A percentile compares a stretch with the other conserved stretches of the same genome.
phyloP scores from a whole-genome alignment of 2,329 filamentous ascomycete genomes.

The Lachnellula occidentalis region DNA sequence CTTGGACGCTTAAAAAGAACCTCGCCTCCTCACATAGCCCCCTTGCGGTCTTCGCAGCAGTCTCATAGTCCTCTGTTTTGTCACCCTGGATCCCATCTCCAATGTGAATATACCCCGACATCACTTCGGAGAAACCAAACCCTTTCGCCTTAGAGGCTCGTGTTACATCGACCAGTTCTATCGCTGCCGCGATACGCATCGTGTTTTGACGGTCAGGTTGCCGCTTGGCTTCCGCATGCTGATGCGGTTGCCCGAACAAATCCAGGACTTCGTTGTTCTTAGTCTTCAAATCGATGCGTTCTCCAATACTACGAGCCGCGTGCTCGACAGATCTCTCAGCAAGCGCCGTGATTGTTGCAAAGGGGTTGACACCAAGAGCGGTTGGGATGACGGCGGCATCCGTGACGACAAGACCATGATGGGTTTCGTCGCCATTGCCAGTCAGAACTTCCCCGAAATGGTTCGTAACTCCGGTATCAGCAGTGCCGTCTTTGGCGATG shows the following conservation, averaged over 20 bases:
- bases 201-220: conserved; percentile 15
- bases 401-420: conserved; percentile 54
- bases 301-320: conserved; percentile 38
- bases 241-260: conserved; percentile 47
- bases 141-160: conserved; percentile 37
- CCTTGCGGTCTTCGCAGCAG: conserved; percentile 46
- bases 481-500: conserved; percentile 55
- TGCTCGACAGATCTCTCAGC: conserved; percentile 57
- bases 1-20: conserved; percentile 54
- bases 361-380: conserved; percentile 59
- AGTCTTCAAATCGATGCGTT: conserved; percentile 38
- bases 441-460: conserved; percentile 56
- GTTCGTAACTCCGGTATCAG: conserved; percentile 52
- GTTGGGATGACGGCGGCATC: conserved; percentile 58
- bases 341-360: conserved; percentile 64
- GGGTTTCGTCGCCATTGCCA: conserved; percentile 44
- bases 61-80: conserved; percentile 46
- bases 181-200: conserved; percentile 37
- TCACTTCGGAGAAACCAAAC: conserved; percentile 58
- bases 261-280: conserved; percentile 44
- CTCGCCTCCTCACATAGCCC: conserved; percentile 50
- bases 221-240: conserved; percentile 13
- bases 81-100: conserved; percentile 38
- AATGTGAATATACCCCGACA: conserved; percentile 55
- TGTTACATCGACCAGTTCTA: conserved; percentile 32